Percentiles rank a stretch among this genome's conserved stretches.
Conservation (phyloP, 2,329 filamentous ascomycete genomes). For the Penicillium sp. region DNA sequence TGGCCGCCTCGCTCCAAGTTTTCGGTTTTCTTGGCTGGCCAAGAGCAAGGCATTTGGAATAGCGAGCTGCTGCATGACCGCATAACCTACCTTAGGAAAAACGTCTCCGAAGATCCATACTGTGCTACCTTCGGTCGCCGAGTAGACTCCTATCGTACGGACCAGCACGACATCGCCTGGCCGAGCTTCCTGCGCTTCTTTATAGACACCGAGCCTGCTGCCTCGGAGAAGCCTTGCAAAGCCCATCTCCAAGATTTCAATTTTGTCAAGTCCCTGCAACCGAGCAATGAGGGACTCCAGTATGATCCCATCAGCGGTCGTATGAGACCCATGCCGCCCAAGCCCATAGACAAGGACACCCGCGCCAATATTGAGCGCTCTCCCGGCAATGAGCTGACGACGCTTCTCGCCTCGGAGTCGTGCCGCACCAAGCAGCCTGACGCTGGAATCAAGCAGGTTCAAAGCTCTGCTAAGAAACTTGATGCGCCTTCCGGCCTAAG, state of each 20-base stretch:
- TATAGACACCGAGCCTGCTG: slow-evolving; percentile 9
- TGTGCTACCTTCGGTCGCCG: slow-evolving; percentile 39
- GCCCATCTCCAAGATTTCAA: slow-evolving; percentile 5
- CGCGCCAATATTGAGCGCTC: not conserved
- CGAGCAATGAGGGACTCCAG: slow-evolving; percentile 12
- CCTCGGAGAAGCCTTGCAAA: slow-evolving; percentile 1
- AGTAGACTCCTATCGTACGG: slow-evolving; percentile 22
- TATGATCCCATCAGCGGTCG: slow-evolving; percentile 43
- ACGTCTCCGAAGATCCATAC: slow-evolving; percentile 39
- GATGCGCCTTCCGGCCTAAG: slow-evolving; percentile 3
- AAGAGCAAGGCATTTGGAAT: slow-evolving; percentile 18
- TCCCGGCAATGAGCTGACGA: slow-evolving; percentile 10
- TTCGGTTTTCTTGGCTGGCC: slow-evolving; percentile 5
- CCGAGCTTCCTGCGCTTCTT: slow-evolving; percentile 31
- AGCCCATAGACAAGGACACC: not conserved
- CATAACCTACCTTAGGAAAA: slow-evolving; percentile 36
- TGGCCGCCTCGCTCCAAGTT: slow-evolving; percentile 9
- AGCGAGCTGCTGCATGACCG: slow-evolving; percentile 23
- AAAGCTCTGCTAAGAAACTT: not conserved
- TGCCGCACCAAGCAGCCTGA: not conserved
- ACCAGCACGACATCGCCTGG: slow-evolving; percentile 23
- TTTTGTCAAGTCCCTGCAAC: slow-evolving; percentile 2
- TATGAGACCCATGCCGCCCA: slow-evolving; percentile 29
- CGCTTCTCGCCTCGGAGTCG: slow-evolving; percentile 7
- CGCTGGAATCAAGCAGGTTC: slow-evolving; percentile 1